Base-by-base conservation (phyloP, 768 basidiomycete species). In the Chalciporus pseudorubinellus region DNA sequence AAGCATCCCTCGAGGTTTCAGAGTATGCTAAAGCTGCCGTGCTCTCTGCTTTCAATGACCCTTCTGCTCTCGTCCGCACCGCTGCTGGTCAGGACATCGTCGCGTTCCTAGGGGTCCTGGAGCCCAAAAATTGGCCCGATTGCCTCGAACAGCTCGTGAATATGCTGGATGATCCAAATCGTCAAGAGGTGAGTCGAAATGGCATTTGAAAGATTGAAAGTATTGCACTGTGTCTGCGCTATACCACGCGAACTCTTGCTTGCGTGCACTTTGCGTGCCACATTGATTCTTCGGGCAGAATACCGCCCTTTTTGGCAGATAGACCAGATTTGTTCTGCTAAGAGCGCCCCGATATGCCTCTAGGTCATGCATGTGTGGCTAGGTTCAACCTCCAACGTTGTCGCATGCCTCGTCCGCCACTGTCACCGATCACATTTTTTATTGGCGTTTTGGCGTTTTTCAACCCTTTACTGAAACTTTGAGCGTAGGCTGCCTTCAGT, bases 121-220 rank as follows among this genome's bases (percentile, higher is more conserved):
- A 95, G 63, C 90, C 93, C 2, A 87, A 77, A 65, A 92, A 88
- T 64, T 99, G 97, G 97, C 90, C 95, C 42, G 92, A 98, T 72
- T 97, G 92, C 62, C 75, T 99, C 42, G 83, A 86, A 65, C 82
- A 89, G 58, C 80, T 99, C 26, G 84, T 97, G 41, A 78, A 80
- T 61, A 79, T 88, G 58, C 75, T 95, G 52, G 91, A 94, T 70
- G 85, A 93, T 77, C 67, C 76, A 28, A 82, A 85, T 57, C 79
- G 81, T 58, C 92, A 94, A 71, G 94, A 95, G 84, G 95, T 97
- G 72, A 72, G 82, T 53, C n/a, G 3, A 26, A n/a, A 19, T 11
- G 19, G 6, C 36, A 11, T 39, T 51, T 39, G 36, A 36, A 40
- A 19, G 18, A n/a, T 7, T n/a, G 4, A n/a, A 36, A 28, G 22